phyloP scores from a whole-genome alignment of 306 rosid species.

The Hippophae gyantsensis region DNA sequence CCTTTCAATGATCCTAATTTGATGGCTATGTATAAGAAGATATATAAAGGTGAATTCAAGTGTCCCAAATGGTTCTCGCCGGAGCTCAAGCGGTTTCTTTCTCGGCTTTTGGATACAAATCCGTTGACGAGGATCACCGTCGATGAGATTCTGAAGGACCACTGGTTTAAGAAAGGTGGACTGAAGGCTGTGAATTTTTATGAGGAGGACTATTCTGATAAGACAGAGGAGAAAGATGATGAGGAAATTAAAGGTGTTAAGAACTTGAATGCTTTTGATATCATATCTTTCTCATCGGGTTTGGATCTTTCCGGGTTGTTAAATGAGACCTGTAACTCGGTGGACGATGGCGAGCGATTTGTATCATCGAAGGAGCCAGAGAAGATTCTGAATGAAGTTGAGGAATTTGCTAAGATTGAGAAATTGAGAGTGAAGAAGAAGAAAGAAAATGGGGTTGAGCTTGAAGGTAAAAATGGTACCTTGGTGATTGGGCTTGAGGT shows the following conservation, averaged over 20 bases:
- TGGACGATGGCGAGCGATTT: constrained; percentile 29
- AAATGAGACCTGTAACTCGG: constrained; percentile 1
- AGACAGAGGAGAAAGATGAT: constrained; percentile 16
- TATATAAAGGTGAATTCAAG: constrained; percentile 54
- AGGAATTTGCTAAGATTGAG: constrained; percentile 29
- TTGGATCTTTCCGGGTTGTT: constrained; percentile 53
- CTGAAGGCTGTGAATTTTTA: constrained; percentile 19
- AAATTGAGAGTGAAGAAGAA: constrained; percentile 32
- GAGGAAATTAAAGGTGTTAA: constrained; percentile 2
- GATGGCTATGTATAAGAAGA: constrained; percentile 65
- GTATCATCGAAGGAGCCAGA: constrained; percentile 27
- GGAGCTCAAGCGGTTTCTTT: constrained; percentile 40
- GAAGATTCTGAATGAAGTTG: constrained; percentile 28
- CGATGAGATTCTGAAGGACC: constrained; percentile 40
- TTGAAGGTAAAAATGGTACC: constrained; percentile 32
- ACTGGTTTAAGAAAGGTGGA: constrained; percentile 50
- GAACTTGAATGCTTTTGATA: constrained; percentile 57
- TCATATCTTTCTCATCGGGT: constrained; percentile 51
- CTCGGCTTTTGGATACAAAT: constrained; percentile 46
- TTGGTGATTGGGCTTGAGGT: constrained; percentile 28
- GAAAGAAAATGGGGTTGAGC: constrained; percentile 39
- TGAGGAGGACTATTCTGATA: constrained; percentile 21
- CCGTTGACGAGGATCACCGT: constrained; percentile 51
- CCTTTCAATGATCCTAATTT: constrained; percentile 69
- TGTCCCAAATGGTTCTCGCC: constrained; percentile 60